Conservation (phyloP, 2,329 filamentous ascomycete species). For the Trichothecium roseum region DNA sequence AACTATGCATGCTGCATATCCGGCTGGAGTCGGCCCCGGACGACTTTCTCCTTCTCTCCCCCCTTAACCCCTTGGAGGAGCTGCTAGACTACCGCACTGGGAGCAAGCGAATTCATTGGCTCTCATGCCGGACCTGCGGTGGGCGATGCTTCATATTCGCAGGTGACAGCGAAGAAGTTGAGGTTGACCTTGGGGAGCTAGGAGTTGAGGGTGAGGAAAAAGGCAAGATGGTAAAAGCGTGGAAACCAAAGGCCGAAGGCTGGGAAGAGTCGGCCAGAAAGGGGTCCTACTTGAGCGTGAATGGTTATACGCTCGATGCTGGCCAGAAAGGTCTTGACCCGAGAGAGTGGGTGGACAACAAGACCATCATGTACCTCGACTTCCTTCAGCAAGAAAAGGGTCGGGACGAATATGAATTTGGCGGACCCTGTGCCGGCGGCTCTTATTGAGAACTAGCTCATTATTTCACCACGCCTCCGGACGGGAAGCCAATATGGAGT, state of each 20-base stretch:
- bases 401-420: too few species aligned
- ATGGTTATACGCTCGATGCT: conserved; percentile 24
- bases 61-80: conserved; percentile 22
- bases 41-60: conserved; percentile 36
- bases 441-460: too few species aligned
- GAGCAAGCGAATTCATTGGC: conserved; percentile 22
- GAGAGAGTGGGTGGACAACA: conserved; percentile 23
- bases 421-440: too few species aligned
- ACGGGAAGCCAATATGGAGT: too few species aligned
- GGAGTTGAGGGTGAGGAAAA: background rate
- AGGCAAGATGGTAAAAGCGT: conserved; percentile 11
- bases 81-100: conserved; percentile 29
- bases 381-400: conserved; percentile 4
- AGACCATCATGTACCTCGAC: conserved; percentile 17
- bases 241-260: conserved; percentile 16
- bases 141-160: conserved; percentile 29
- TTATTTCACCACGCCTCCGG: too few species aligned
- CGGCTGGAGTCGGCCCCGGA: conserved; percentile 21
- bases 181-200: conserved; percentile 10
- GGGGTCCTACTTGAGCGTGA: conserved; percentile 25
- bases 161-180: conserved; percentile 19
- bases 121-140: conserved; percentile 36
- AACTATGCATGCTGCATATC: conserved; percentile 34
- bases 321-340: conserved; percentile 26
- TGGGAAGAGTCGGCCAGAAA: conserved; percentile 5